Conservation (phyloP, 768 basidiomycete genomes). For the Mycena amicta region DNA sequence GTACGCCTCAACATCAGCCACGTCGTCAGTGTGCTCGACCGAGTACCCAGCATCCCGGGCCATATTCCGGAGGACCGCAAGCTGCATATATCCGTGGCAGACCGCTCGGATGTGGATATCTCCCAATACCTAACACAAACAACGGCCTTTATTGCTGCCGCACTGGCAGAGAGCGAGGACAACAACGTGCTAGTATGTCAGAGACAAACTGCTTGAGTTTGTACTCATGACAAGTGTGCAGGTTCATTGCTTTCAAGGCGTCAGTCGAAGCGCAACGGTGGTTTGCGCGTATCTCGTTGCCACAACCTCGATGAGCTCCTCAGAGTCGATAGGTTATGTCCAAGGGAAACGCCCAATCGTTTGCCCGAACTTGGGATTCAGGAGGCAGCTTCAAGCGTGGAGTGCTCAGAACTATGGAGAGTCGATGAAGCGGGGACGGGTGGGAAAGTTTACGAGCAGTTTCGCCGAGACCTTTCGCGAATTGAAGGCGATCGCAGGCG, state of each 20-base stretch:
- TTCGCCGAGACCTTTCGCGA: slow-evolving; percentile 36
- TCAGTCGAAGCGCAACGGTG: slow-evolving; percentile 75
- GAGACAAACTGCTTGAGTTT: not conserved
- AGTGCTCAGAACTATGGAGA: slow-evolving; percentile 15
- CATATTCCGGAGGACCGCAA: slow-evolving; percentile 41
- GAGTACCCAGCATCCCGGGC: slow-evolving; percentile 46
- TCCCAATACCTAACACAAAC: slow-evolving; percentile 48
- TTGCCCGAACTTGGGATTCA: slow-evolving; percentile 69
- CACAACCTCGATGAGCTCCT: slow-evolving; percentile 51
- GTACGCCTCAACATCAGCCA: slow-evolving; percentile 68
- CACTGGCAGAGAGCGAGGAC: slow-evolving; percentile 43
- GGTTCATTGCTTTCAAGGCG: slow-evolving; percentile 80
- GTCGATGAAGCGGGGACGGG: slow-evolving; percentile 8
- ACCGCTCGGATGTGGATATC: slow-evolving; percentile 44
- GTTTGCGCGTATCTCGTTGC: slow-evolving; percentile 73
- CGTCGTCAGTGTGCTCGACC: slow-evolving; percentile 66
- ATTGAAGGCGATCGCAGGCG: slow-evolving; percentile 24
- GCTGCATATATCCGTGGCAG: slow-evolving; percentile 56
- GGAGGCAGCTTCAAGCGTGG: slow-evolving; percentile 44
- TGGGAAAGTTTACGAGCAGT: slow-evolving; percentile 20
- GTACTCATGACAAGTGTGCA: slow-evolving; percentile 28
- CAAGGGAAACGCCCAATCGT: slow-evolving; percentile 61
- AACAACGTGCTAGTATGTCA: slow-evolving; percentile 55
- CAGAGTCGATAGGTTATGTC: slow-evolving; percentile 57
- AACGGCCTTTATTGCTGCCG: slow-evolving; percentile 54